phyloP scores from a whole-genome alignment of 345 rosid genomes.

The Syzygium aromaticum region DNA sequence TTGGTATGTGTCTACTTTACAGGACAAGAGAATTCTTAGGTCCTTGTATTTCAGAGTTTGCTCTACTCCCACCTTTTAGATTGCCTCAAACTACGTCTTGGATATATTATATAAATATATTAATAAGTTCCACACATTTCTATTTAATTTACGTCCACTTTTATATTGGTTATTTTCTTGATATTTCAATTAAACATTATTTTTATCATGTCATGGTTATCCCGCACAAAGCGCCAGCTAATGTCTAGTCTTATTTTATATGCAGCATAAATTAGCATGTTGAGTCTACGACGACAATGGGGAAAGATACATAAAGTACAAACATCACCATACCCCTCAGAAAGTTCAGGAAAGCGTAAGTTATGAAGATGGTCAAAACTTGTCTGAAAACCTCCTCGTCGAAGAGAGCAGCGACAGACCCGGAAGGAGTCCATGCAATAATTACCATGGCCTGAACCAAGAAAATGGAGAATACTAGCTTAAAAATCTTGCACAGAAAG shows the following conservation, averaged over 20 bases:
- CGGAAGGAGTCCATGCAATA: constrained; percentile 68
- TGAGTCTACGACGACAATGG: background rate
- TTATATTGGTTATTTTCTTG: background rate
- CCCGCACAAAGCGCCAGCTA: background rate
- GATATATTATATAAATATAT: background rate
- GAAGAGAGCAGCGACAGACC: constrained; percentile 61
- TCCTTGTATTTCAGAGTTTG: background rate
- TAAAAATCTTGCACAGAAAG: constrained; percentile 5
- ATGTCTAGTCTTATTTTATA: background rate
- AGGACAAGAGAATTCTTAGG: background rate
- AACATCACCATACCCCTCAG: constrained; percentile 53
- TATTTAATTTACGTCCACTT: background rate
- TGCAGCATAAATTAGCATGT: rapidly evolving
- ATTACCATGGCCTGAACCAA: constrained; percentile 82
- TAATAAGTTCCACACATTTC: background rate
- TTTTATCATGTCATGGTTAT: background rate
- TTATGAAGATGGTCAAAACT: constrained; percentile 79
- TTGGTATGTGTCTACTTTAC: background rate
- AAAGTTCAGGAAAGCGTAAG: constrained; percentile 79
- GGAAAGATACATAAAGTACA: background rate
- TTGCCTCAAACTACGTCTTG: background rate
- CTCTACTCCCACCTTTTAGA: background rate
- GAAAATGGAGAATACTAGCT: constrained; percentile 2
- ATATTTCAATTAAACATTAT: background rate
- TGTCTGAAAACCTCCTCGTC: constrained; percentile 45